Evolutionary conservation across 768 basidiomycete species (phyloP), one percentile per base, ranked within the genome.

Genomic region (Lyophyllum shimeji): DNA sequence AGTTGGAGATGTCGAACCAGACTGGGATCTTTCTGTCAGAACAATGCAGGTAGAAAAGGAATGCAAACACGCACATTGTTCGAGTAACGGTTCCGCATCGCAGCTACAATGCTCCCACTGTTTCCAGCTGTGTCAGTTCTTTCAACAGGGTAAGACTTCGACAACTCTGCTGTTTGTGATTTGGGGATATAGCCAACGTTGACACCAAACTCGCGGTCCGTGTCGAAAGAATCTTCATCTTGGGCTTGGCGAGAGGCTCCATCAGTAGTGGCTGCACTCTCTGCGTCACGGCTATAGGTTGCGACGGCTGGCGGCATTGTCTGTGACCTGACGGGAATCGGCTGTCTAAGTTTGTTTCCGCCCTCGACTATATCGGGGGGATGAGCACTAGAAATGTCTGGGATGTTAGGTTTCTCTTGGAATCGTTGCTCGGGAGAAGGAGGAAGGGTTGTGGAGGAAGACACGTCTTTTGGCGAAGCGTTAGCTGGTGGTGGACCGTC

Each of bases 1-100:
- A 12, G 77, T 75, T 13, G 83, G 83, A 11, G 84, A 84, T 0
- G 74, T 64, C 2, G 78, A 73, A 11, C 76, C 80, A 47, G 82
- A 69, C 86, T 85, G 34, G 24, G 52, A 55, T 13, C 50, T 34
- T 57, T 20, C 20, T 31, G 31, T 56, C 5, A 58, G 43, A 47
- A 62, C 42, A 53, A 29, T 46, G 7, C 56, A 21, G 51, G 17
- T 50, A 13, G 34, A 56, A 44, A 39, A 57, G 6, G 43, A 18
- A 39, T 60, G 52, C 15, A 57, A 40, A 39, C n/a, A 74, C 85
- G 43, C 61, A 89, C 89, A 53, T 69, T 74, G 40, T 71, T 77
- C 20, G 82, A 76, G 60, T 87, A 90, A 48, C 81, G 81, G 64
- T 79, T 81, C 43, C 85, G 79, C 77, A 93, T 83, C 1, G 82